A percentile compares a stretch with the other conserved stretches of the same genome.
phyloP scores from a whole-genome alignment of 148 eudicot genomes.

The Pharnaceum exiguum region DNA sequence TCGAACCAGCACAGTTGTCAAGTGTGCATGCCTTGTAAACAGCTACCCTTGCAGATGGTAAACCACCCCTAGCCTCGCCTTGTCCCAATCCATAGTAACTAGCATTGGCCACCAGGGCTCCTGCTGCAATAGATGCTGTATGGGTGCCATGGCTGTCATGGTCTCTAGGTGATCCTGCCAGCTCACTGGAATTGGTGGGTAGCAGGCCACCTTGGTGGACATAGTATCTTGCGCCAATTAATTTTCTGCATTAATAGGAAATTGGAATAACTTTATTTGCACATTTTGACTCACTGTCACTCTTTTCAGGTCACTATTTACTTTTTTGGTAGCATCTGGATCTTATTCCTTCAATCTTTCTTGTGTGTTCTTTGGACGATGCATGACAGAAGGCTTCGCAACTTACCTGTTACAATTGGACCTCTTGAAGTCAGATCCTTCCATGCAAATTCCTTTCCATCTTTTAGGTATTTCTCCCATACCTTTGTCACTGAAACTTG shows the following conservation, averaged over 20 bases:
- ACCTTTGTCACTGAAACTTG: constrained; percentile 54
- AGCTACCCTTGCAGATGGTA: constrained; percentile 55
- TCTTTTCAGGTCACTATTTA: not conserved
- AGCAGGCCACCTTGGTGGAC: constrained; percentile 7
- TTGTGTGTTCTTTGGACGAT: too few relatives aligned
- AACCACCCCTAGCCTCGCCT: constrained; percentile 59
- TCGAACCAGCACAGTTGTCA: constrained; percentile 43
- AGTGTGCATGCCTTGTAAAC: constrained; percentile 52
- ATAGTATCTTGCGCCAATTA: constrained; percentile 68
- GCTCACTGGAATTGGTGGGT: constrained; percentile 1
- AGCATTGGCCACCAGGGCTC: constrained; percentile 37
- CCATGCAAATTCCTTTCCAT: constrained; percentile 77
- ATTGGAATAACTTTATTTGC: too few relatives aligned
- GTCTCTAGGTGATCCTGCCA: constrained; percentile 47
- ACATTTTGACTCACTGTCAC: not conserved
- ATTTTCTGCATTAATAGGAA: constrained; percentile 30
- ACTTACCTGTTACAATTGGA: constrained; percentile 52
- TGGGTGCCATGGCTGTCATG: constrained; percentile 60
- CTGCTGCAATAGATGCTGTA: constrained; percentile 65
- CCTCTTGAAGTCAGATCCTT: constrained; percentile 40
- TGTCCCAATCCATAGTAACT: constrained; percentile 54
- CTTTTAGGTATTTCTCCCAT: constrained; percentile 49
- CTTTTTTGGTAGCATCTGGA: too few relatives aligned
- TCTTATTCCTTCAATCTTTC: too few relatives aligned
- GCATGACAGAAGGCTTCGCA: too few relatives aligned